These are phyloP conservation scores for Albugo candida DNA, from an alignment of 352 stramenopile genomes.

Conservation along the genomic window DNA sequence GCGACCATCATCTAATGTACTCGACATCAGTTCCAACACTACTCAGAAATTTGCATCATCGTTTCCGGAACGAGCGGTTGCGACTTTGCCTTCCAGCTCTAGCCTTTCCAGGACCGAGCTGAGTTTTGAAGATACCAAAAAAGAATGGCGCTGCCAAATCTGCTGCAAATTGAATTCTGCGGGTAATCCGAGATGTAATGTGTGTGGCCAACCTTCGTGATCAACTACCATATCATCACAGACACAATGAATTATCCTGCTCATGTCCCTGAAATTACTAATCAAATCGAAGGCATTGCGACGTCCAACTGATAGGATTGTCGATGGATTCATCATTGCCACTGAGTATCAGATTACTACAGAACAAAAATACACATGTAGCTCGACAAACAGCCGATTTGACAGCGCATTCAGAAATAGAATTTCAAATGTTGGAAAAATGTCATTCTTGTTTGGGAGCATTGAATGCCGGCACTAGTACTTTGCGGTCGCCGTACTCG, in stretches of 20 bases:
- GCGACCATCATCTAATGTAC: background rate
- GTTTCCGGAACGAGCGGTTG: background rate
- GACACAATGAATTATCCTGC: no score
- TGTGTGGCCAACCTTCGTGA: conserved; percentile 21
- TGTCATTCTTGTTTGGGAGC: no score
- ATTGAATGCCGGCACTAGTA: conserved; percentile 57
- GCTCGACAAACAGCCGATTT: no score
- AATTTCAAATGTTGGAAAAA: no score
- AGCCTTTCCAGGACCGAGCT: background rate
- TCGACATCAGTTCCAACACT: background rate
- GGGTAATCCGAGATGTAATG: conserved; percentile 30
- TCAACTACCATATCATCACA: no score
- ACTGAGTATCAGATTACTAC: no score
- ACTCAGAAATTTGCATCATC: conserved; percentile 1
- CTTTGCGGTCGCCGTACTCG: conserved; percentile 63
- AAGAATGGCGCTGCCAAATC: conserved; percentile 38
- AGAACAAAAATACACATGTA: no score
- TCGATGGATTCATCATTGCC: no score
- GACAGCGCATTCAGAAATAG: no score
- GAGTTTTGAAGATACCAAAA: background rate
- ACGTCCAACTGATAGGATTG: no score
- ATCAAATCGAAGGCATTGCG: no score
- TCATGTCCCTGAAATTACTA: no score
- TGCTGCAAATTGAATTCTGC: conserved; percentile 45
- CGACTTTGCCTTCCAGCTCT: background rate